These are phyloP conservation scores for Sphaerostilbella broomeana DNA, from an alignment of 2,329 filamentous ascomycete genomes.

Conservation along the genomic window DNA sequence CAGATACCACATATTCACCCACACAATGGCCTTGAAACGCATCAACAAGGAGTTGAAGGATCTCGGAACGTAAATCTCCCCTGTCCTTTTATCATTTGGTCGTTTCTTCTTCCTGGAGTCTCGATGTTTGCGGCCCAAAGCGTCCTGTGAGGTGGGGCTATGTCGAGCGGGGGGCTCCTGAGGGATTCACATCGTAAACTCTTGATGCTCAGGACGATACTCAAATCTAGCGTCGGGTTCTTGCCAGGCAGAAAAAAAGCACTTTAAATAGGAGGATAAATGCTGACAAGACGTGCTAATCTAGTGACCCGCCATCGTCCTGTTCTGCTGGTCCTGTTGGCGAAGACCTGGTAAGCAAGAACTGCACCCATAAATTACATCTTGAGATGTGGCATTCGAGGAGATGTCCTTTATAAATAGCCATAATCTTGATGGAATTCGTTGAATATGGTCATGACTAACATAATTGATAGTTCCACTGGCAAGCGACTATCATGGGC, in stretches of 20 bases:
- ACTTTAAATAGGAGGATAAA: neutral
- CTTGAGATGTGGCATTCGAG: neutral
- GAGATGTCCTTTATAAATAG: too few species aligned
- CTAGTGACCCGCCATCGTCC: slow-evolving; percentile 93
- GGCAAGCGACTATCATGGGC: slow-evolving; percentile 99
- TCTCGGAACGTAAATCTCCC: slow-evolving; percentile 64
- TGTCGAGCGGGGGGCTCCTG: slow-evolving; percentile 15
- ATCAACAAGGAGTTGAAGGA: slow-evolving; percentile 93
- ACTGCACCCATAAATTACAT: slow-evolving; percentile 17
- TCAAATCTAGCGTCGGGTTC: neutral
- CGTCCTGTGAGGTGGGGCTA: slow-evolving; percentile 11
- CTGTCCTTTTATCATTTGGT: slow-evolving; percentile 11
- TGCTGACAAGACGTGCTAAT: slow-evolving; percentile 19
- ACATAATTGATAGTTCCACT: slow-evolving; percentile 72
- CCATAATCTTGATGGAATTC: too few species aligned
- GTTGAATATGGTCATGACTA: slow-evolving; percentile 15
- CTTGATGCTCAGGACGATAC: neutral
- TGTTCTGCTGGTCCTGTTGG: slow-evolving; percentile 96
- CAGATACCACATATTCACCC: slow-evolving; percentile 23
- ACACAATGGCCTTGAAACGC: slow-evolving; percentile 78
- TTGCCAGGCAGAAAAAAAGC: slow-evolving; percentile 1
- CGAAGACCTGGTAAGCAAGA: slow-evolving; percentile 85
- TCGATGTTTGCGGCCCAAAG: slow-evolving; percentile 9
- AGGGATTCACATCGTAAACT: slow-evolving; percentile 8
- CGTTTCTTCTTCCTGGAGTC: slow-evolving; percentile 13